Evolutionary conservation across 1,139 yeast genomes (phyloP).

Genomic region (Saccharomyces pastorianus): DNA sequence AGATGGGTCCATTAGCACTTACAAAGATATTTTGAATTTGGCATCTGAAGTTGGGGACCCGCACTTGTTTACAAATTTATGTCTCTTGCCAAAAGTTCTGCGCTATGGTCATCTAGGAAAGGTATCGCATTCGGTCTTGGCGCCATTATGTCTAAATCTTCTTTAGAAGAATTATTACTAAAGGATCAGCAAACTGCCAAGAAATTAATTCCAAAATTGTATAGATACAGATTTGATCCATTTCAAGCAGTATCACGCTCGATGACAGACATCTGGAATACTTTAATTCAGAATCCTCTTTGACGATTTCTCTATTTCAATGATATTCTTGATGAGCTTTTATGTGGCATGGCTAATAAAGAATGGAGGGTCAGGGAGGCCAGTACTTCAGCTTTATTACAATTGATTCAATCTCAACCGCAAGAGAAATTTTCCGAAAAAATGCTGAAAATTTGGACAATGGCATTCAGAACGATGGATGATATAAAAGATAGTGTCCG

Average conservation of each 20-base stretch:
- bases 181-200: conserved; percentile 48
- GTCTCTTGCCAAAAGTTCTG: conserved; percentile 83
- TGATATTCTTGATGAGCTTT: conserved; percentile 54
- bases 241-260: conserved; percentile 63
- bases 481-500: conserved; percentile 93
- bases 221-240: conserved; percentile 81
- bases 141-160: conserved; percentile 69
- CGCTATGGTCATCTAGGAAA: conserved; percentile 86
- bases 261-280: conserved; percentile 85
- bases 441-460: conserved; percentile 70
- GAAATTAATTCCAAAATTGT: conserved; percentile 71
- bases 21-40: conserved; percentile 71
- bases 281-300: conserved; percentile 57
- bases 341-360: conserved; percentile 64
- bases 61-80: conserved; percentile 87
- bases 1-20: conserved; percentile 82
- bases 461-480: conserved; percentile 85
- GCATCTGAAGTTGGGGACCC: conserved; percentile 94
- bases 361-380: conserved; percentile 97
- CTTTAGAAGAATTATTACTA: conserved; percentile 54
- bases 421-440: conserved; percentile 45
- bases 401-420: conserved; percentile 56
- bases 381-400: conserved; percentile 65
- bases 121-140: conserved; percentile 94
- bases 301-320: conserved; percentile 49